Evolutionary conservation across 352 stramenopile species (phyloP).

Genomic region (Phytopythium chamaehyphon): DNA sequence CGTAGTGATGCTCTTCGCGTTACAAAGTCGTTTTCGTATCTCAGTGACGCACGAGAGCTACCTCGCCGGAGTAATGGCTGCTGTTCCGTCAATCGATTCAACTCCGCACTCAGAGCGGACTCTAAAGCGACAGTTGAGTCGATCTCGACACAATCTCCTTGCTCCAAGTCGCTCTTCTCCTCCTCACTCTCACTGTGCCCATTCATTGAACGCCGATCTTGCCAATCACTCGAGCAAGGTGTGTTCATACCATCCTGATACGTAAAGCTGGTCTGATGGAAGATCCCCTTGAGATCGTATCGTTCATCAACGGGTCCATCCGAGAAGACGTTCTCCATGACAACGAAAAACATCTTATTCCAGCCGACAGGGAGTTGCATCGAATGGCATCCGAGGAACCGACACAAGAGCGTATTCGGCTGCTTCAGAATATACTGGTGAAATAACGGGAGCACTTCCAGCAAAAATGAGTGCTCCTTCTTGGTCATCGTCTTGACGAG

Average conservation of each 20-base stretch:
- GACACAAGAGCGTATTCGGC: constrained; percentile 73
- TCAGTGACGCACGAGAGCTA: constrained; percentile 53
- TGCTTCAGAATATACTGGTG: constrained; percentile 86
- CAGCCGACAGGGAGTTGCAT: constrained; percentile 88
- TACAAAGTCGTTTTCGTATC: constrained; percentile 82
- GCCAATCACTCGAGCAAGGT: constrained; percentile 34
- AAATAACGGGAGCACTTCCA: constrained; percentile 76
- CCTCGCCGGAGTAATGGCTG: constrained; percentile 51
- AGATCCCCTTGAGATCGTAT: constrained; percentile 84
- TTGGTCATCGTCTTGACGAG: constrained; percentile 90
- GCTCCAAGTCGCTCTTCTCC: constrained; percentile 11
- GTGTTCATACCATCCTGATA: constrained; percentile 36
- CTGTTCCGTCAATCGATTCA: constrained; percentile 36
- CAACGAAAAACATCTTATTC: constrained; percentile 90
- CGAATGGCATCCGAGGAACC: constrained; percentile 81
- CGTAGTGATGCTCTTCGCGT: constrained; percentile 53
- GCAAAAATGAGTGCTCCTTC: constrained; percentile 79
- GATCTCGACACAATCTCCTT: constrained; percentile 17
- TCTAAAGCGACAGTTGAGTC: constrained; percentile 4
- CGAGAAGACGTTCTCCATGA: constrained; percentile 87
- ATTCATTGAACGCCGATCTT: background rate
- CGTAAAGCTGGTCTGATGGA: constrained; percentile 56
- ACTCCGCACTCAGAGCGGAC: constrained; percentile 24
- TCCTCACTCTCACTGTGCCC: constrained; percentile 22
- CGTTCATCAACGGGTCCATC: constrained; percentile 72